Conservation (phyloP, 768 basidiomycete species). For the Mycena chlorophos region DNA sequence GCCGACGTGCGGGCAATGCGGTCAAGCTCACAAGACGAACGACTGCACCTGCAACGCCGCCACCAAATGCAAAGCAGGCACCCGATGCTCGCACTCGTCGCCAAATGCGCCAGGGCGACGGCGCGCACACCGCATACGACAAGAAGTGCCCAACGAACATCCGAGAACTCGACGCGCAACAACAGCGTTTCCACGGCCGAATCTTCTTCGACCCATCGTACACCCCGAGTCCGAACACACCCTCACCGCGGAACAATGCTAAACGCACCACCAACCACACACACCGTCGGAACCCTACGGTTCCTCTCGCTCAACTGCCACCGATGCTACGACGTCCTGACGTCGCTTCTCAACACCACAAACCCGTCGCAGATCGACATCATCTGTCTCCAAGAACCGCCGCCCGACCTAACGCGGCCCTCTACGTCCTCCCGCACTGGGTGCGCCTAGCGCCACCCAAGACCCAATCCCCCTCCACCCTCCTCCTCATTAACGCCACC, state of each 20-base stretch:
- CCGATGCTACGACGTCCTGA: slow-evolving; percentile 1
- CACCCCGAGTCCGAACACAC: not conserved
- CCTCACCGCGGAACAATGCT: not conserved
- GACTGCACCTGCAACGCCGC: not conserved
- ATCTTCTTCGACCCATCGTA: slow-evolving; percentile 5
- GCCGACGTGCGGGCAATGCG: not conserved
- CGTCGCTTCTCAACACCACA: slow-evolving; percentile 1
- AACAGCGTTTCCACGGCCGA: not conserved
- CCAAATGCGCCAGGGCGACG: not conserved
- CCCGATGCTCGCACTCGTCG: not conserved
- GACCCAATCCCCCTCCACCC: not conserved
- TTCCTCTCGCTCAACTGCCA: slow-evolving; percentile 5
- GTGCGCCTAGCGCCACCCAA: not conserved
- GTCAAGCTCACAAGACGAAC: not conserved
- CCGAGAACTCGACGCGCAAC: not conserved
- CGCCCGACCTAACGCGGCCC: slow-evolving; percentile 4
- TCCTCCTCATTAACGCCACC: slow-evolving; percentile 1
- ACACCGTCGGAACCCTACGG: not conserved
- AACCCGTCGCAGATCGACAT: not conserved
- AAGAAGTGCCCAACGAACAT: not conserved
- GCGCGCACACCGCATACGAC: not conserved
- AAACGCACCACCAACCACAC: not conserved
- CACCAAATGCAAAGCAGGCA: not conserved
- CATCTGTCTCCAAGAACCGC: slow-evolving; percentile 4
- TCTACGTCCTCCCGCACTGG: slow-evolving; percentile 2